phyloP scores from a whole-genome alignment of 169 alveolate species.

The Plasmodium gonderi region DNA sequence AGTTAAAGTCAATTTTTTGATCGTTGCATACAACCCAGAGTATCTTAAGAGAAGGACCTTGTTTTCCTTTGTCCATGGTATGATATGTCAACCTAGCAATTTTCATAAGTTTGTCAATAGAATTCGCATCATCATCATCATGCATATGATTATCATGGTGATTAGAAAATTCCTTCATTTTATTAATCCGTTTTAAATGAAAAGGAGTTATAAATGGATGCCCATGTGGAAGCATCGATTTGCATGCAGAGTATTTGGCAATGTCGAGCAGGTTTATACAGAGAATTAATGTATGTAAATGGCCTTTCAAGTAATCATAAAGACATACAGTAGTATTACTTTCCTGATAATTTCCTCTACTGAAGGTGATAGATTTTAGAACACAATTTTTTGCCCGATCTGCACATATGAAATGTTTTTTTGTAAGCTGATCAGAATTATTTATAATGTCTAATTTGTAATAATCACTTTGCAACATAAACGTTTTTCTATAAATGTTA shows the following conservation, averaged over 20 bases:
- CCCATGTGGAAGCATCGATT: background rate
- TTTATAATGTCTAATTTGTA: background rate
- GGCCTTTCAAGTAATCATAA: conserved; percentile 26
- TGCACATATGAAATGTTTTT: background rate
- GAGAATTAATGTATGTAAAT: conserved; percentile 26
- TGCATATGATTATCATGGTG: too few relatives aligned
- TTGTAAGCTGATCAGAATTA: background rate
- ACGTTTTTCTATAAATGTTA: conserved; percentile 9
- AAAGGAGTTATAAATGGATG: background rate
- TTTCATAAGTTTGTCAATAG: conserved; percentile 9
- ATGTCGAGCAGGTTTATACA: conserved; percentile 19
- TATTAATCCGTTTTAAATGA: background rate
- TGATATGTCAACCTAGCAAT: conserved; percentile 6
- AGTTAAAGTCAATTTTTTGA: conserved; percentile 2
- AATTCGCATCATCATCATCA: background rate
- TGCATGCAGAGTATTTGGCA: background rate
- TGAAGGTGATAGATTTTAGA: background rate
- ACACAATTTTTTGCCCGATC: conserved; percentile 52
- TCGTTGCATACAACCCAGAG: conserved; percentile 27
- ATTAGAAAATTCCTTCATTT: too few relatives aligned
- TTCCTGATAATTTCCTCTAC: background rate
- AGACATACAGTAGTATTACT: background rate
- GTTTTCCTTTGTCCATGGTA: background rate
- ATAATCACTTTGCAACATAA: conserved; percentile 23
- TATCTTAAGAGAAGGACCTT: background rate